Conservation (phyloP, 352 stramenopile genomes). For the Globisporangium abappressorium region DNA sequence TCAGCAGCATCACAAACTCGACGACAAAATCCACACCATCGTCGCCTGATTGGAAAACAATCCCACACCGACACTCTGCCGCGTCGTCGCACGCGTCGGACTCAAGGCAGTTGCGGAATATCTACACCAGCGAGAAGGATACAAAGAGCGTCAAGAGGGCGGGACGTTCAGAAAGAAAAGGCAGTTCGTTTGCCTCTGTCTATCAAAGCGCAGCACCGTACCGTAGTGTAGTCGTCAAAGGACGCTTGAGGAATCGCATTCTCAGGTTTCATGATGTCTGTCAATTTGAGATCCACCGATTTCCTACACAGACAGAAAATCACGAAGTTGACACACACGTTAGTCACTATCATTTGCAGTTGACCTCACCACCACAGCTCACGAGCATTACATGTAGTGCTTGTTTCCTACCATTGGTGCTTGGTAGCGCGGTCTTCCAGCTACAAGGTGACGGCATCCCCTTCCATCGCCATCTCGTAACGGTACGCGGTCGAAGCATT, state of each 20-base stretch:
- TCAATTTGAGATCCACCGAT: neutral
- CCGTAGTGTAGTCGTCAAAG: neutral
- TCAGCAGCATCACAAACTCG: neutral
- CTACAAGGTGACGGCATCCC: too few relatives aligned
- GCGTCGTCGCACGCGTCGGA: neutral
- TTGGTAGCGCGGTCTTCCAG: neutral
- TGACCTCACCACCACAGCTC: too few relatives aligned
- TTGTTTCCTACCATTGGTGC: neutral
- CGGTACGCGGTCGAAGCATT: too few relatives aligned
- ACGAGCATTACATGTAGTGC: neutral
- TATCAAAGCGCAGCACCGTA: neutral
- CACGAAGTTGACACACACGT: neutral
- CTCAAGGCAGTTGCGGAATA: slow-evolving; percentile 2
- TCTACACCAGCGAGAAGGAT: neutral
- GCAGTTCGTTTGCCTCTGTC: neutral
- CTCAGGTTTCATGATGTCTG: neutral
- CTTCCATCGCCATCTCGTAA: too few relatives aligned
- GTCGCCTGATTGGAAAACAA: neutral
- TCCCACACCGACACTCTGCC: neutral
- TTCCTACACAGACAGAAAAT: neutral
- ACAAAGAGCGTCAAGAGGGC: neutral
- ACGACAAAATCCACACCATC: neutral
- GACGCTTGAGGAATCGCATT: slow-evolving; percentile 4
- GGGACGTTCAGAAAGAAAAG: neutral
- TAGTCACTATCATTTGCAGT: neutral